Base-by-base conservation (phyloP, 1,284 basidiomycete genomes). In the Boletus smithii region DNA sequence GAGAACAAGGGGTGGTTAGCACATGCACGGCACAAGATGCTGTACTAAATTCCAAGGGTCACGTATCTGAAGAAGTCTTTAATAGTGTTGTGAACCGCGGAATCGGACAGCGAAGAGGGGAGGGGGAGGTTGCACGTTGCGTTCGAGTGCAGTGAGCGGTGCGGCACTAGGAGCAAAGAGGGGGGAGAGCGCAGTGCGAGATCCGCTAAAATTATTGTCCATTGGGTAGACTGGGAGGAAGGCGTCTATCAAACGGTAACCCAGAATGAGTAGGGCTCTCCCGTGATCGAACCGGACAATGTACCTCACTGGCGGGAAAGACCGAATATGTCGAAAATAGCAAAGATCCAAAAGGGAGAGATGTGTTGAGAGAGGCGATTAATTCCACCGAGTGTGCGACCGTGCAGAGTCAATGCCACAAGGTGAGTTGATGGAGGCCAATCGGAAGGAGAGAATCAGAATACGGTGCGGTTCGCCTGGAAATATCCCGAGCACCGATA, bases 401-500 rank as follows among this genome's bases (percentile, higher is more conserved):
- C 46, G 40, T 26, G 40, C 24, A 57, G 50, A 53, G 53, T 50
- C 40, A 49, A 62, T 66, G 53, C 61, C 63, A 68, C 65, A 63
- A 63, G 61, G 59, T 53, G 33, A 24, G 41, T 20, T 32, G 50
- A 51, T 20, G 26, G 34, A 39, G 34, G 39, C 66, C 53, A 66
- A 67, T 65, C 65, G 61, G 62, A 53, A 56, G 37, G 37, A 36
- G 41, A 18, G 51, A 39, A 49, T 46, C 46, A 61, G 53, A 61
- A 51, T 55, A 67, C 65, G 69, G 71, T 64, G 61, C 67, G 71
- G 66, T 67, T 60, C 53, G 56, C 53, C 57, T 62, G 52, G 54
- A 56, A 60, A 66, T 64, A 62, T 54, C 53, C 56, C 57, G 58
- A 56, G 54, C 51, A 67, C 65, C 61, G 71, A 73, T 70, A 72